Base-by-base conservation (phyloP, 106 monocot species). In the Amphibolis antarctica region DNA sequence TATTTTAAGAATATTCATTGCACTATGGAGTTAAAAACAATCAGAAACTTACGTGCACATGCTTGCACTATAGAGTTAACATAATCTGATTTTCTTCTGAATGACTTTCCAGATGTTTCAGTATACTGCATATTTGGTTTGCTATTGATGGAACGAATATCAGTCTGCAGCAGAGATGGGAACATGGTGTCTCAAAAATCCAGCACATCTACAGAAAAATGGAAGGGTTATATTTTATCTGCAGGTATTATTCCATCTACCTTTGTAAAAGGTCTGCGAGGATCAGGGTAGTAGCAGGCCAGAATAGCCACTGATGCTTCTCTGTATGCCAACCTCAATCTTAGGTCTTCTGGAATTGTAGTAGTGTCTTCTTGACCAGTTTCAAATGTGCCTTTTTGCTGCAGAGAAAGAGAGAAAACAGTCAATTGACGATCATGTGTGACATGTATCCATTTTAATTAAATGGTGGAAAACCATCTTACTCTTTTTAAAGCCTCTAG, bases 341-440 rank as follows among this genome's bases (percentile, higher is more conserved):
- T 89, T 60, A 89, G 60, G 21, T 89, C 89, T 48, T 82, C 77
- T 24, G 82, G 89, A 55, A 89, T 77, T 62, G 68, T 69, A 28
- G 70, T 80, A 66, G 77, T 85, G 29, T 89, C 85, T 73, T 89
- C 89, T 67, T 85, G 89, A 56, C 89, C 85, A 43, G 89, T 89
- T 72, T 82, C 82, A 74, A 89, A 89, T 11, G 89, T 89, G 64
- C 89, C 89, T 80, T 89, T 82, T 89, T 89, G 89, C 89, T 89
- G 75, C 59, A 72, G 46, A 22, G 14, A 13, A 43, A 43, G 58
- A 22, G 48, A 15, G 9, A 52, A 52, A 10, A 52, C 52, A 52
- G 19, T 84, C 54, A 88, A 84, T 84, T 84, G 84, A 46, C 84
- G 79, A 62, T 36, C 36, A 36, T 7, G 7, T 4, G 43, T 18